phyloP scores from a whole-genome alignment of 2,329 filamentous ascomycete species.

The Cadophora luteo-olivacea region DNA sequence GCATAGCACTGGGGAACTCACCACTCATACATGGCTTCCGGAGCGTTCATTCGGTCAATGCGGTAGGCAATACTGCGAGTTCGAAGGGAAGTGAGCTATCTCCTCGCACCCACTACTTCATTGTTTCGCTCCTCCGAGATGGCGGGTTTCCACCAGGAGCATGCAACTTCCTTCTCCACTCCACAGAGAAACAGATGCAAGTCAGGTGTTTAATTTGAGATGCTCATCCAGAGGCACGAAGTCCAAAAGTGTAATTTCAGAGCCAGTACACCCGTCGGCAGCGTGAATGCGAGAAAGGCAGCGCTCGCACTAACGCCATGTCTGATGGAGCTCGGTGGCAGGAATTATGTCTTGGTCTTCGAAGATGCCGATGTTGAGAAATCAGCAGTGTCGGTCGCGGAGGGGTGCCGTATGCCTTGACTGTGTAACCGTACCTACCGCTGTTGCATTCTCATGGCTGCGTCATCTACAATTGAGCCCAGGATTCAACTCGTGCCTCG shows the following conservation, averaged over 20 bases:
- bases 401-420: too few relatives aligned
- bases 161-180: constrained; percentile 48
- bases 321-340: constrained; percentile 56
- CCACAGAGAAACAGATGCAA: constrained; percentile 45
- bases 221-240: constrained; percentile 47
- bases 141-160: constrained; percentile 52
- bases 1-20: constrained; percentile 45
- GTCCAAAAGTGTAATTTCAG: constrained; percentile 54
- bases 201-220: constrained; percentile 45
- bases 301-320: constrained; percentile 52
- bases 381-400: too few relatives aligned
- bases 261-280: constrained; percentile 51
- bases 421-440: too few relatives aligned
- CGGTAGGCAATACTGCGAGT: constrained; percentile 40
- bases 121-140: constrained; percentile 48
- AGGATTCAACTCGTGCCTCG: too few relatives aligned
- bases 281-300: constrained; percentile 48
- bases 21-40: constrained; percentile 40
- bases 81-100: constrained; percentile 46
- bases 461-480: too few relatives aligned
- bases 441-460: too few relatives aligned
- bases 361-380: constrained; percentile 54
- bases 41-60: constrained; percentile 32
- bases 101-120: constrained; percentile 42
- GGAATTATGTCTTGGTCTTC: constrained; percentile 51